Conservation (phyloP, 2,329 filamentous ascomycete species). For the Nannizziopsis barbatae region DNA sequence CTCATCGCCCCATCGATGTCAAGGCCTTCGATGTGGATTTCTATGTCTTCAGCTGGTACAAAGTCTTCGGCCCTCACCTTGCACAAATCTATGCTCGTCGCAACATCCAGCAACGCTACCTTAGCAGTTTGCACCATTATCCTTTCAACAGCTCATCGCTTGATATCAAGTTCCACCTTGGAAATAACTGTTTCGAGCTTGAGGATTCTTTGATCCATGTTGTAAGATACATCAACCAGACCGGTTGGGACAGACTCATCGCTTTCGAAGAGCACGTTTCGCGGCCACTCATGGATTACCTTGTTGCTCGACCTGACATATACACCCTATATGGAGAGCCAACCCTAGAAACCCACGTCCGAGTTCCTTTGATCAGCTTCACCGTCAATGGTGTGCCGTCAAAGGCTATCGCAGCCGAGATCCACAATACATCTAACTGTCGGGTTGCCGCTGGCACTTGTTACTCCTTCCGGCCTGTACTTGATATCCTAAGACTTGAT, state of each 20-base stretch:
- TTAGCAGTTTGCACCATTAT: constrained; percentile 36
- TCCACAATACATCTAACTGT: constrained; percentile 7
- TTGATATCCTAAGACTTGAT: constrained; percentile 30
- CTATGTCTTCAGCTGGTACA: constrained; percentile 8
- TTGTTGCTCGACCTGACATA: constrained; percentile 39
- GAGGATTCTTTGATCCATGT: constrained; percentile 29
- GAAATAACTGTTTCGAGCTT: constrained; percentile 7
- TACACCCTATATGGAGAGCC: constrained; percentile 48
- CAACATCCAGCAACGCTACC: not conserved
- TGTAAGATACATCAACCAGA: constrained; percentile 42
- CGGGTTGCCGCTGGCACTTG: constrained; percentile 3
- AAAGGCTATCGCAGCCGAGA: constrained; percentile 1
- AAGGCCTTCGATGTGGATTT: constrained; percentile 5
- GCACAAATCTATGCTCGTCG: constrained; percentile 29
- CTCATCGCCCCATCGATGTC: constrained; percentile 4
- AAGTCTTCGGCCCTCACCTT: constrained; percentile 37
- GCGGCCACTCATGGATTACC: constrained; percentile 45
- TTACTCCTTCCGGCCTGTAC: constrained; percentile 5
- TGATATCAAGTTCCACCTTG: constrained; percentile 5
- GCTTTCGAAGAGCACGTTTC: constrained; percentile 51
- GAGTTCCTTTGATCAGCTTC: constrained; percentile 56
- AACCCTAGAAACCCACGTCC: constrained; percentile 34
- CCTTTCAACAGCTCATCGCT: constrained; percentile 2
- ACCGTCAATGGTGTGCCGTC: constrained; percentile 32
- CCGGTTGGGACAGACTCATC: constrained; percentile 41